phyloP scores from a whole-genome alignment of 78 protist genomes.

The Dictyostelium firmibasis region DNA sequence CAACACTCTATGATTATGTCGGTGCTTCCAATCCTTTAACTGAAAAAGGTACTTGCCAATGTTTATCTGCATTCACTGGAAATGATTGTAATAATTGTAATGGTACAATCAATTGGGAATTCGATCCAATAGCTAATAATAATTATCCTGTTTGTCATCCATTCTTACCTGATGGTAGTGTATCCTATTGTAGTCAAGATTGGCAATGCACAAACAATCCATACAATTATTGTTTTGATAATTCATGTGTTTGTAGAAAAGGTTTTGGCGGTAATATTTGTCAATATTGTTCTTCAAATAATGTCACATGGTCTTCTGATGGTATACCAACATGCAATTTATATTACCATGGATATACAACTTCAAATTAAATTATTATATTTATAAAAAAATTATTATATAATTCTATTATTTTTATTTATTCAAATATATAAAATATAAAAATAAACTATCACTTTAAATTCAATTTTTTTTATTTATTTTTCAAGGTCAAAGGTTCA shows the following conservation, averaged over 20 bases:
- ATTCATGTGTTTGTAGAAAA: not conserved
- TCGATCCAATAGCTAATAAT: not conserved
- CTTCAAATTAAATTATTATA: not conserved
- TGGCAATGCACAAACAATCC: not conserved
- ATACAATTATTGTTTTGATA: not conserved
- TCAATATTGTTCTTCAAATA: not conserved
- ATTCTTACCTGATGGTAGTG: not conserved
- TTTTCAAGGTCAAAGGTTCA: too few species aligned
- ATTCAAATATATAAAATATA: too few species aligned
- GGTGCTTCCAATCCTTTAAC: not conserved
- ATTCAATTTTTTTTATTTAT: too few species aligned
- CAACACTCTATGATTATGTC: not conserved
- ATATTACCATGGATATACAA: constrained; percentile 7
- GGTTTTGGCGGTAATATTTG: not conserved
- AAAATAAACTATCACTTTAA: too few species aligned
- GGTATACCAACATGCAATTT: not conserved
- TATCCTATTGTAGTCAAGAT: not conserved
- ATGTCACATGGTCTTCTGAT: not conserved
- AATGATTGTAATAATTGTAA: not conserved
- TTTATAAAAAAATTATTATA: too few species aligned
- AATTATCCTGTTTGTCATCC: not conserved
- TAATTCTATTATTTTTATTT: too few species aligned
- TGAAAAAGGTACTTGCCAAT: not conserved
- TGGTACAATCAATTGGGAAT: not conserved
- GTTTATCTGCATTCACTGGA: not conserved